Evolutionary conservation across 2,329 filamentous ascomycete genomes (phyloP), one percentile per base, ranked within the genome.

Genomic region (Pseudonectria buxi): DNA sequence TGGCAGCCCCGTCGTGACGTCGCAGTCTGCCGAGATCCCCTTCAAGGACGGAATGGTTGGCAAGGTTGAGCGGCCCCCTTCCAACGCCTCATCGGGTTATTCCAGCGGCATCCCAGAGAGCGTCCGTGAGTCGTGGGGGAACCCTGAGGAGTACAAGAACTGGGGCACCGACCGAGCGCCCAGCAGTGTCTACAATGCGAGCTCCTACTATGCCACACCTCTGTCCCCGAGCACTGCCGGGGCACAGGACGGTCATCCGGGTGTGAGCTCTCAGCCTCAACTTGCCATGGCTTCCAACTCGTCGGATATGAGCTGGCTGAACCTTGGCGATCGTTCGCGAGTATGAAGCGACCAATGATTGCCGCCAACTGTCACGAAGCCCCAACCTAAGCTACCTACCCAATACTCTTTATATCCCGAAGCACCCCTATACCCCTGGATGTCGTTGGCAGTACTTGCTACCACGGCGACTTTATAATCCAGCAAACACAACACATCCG

Each of bases 241-340:
- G 13, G 47, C 49, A 10, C 47, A 54, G 24, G 50, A 56, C n/a
- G 49, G 56, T 13, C 49, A 55, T 26, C 51, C 55, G 6, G 61
- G 59, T 28, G 55, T 69, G 38, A 72, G 65, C 53, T 61, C 58
- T 33, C 69, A 73, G 45, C 69, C 70, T 13, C 72, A 72, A 47
- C 62, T 75, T 22, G 58, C 63, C 14, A 69, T 63, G 59, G 66
- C 72, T 31, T 57, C 67, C 16, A 65, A 64, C 6, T 69, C 72
- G 10, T 72, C 71, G 33, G 84, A 88, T 57, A 85, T 88, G 81
- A 86, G 81, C 61, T 89, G 84, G 84, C 62, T 89, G 44, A 87
- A 88, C 53, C 68, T 88, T 13, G 79, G 78, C 30, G 72, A 73
- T 26, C 54, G 57, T 26, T 44, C 51, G 28, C 55, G 51, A 40